Conservation (phyloP, 2,329 filamentous ascomycete species). For the Periconia digitata region DNA sequence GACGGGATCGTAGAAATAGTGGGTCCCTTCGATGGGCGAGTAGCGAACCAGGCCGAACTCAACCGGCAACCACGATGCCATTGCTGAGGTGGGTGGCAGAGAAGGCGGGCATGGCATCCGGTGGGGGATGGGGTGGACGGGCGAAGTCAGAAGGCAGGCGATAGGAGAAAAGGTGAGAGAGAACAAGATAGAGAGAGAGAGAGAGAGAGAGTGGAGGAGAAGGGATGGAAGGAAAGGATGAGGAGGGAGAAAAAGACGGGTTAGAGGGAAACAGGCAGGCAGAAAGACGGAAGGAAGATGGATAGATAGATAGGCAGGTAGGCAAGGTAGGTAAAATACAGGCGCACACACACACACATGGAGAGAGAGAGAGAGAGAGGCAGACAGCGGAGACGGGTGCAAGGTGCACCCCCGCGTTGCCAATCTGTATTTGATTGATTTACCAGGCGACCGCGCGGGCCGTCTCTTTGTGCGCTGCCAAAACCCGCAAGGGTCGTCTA, state of each 20-base stretch:
- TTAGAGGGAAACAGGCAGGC: too few species aligned
- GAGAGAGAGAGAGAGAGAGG: background rate
- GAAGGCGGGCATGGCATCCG: background rate
- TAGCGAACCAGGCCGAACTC: slow-evolving; percentile 32
- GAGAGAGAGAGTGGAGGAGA: too few species aligned
- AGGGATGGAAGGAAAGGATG: too few species aligned
- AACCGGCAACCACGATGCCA: slow-evolving; percentile 31
- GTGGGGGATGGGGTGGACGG: background rate
- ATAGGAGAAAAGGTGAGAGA: background rate
- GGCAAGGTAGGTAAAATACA: background rate
- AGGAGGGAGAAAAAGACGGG: too few species aligned
- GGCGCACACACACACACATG: background rate
- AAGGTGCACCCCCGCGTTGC: too few species aligned
- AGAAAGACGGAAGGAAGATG: background rate
- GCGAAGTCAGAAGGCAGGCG: background rate
- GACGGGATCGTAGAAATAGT: slow-evolving; percentile 34
- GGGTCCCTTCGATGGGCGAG: slow-evolving; percentile 30
- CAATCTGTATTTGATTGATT: too few species aligned
- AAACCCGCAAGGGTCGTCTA: too few species aligned
- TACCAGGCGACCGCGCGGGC: too few species aligned
- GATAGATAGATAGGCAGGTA: background rate
- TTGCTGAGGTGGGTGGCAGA: slow-evolving; percentile 12
- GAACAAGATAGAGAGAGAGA: too few species aligned
- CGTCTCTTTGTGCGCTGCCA: too few species aligned
- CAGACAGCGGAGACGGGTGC: too few species aligned